Base-by-base conservation (phyloP, 768 basidiomycete genomes). In the Lactifluus subvellereus region DNA sequence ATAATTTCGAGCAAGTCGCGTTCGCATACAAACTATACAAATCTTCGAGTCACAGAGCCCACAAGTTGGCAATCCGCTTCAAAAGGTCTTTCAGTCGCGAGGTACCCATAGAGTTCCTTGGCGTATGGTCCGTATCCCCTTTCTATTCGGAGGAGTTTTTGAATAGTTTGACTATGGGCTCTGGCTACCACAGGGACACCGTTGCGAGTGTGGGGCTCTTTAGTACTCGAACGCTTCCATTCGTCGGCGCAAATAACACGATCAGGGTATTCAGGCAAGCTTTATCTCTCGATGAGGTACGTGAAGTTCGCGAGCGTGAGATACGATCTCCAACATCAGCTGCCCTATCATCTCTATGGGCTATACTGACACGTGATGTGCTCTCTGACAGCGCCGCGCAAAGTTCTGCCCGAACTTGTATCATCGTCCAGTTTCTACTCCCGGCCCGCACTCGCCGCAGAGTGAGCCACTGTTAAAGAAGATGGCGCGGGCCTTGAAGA, bases 221-320 rank as follows among this genome's bases (percentile, higher is more conserved):
- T 32, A 74, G 77, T 74, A 76, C 79, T 3, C 77, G 80, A 10
- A 80, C 76, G 2, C 76, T 91, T 22, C 91, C 90, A 0, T 92
- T 91, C 66, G 84, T 86, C 0, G 77, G 78, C 54, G 77, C 81
- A 16, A 88, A 90, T 69, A 76, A 73, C 32, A 78, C 78, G 11
- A 85, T 92, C 71, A 86, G 79, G 74, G 80, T 79, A 6, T 90
- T 92, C 72, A 78, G 91, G 10, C 91, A 93, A 57, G 90, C 89
- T 0, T 76, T 91, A 30, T 77, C 90, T 16, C 80, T 93, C 42
- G 88, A 92, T 64, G 89, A 91, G 76, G 87, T 87, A 66, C 58
- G 76, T 69, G 7, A 53, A 13, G 27, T 22, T 30, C 52, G n/a
- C 27, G 6, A 13, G 20, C 52, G n/a, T 32, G 6, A 13, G 20